A percentile compares a stretch with the other conserved stretches of the same genome.
Conservation (phyloP, 2,329 filamentous ascomycete genomes). For the Botrytis porri region DNA sequence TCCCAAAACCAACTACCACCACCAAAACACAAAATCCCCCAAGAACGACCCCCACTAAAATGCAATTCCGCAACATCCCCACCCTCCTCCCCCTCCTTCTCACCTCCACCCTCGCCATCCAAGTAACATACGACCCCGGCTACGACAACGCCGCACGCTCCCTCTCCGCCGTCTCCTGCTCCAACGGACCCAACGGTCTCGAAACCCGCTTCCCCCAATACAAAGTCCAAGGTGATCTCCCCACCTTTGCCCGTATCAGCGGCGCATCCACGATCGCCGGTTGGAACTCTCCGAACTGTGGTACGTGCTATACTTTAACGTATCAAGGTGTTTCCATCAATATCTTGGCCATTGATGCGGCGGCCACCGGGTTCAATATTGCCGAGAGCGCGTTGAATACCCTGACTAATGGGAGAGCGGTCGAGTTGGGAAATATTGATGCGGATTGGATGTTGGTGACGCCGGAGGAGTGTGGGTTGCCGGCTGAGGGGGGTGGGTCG, state of each 20-base stretch:
- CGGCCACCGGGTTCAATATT: conserved; percentile 54
- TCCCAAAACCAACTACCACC: not conserved
- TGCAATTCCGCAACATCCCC: conserved; percentile 45
- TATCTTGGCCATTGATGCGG: conserved; percentile 55
- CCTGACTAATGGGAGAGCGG: conserved; percentile 52
- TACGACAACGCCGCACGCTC: conserved; percentile 62
- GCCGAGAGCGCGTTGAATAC: conserved; percentile 53
- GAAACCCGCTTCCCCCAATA: conserved; percentile 47
- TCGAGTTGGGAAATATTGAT: conserved; percentile 50
- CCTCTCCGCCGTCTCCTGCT: conserved; percentile 60
- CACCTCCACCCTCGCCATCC: conserved; percentile 40
- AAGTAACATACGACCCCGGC: conserved; percentile 69
- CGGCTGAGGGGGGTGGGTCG: not conserved
- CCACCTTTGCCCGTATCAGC: conserved; percentile 54
- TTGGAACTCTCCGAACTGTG: conserved; percentile 55
- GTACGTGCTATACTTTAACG: conserved; percentile 55
- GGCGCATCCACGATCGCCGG: conserved; percentile 50
- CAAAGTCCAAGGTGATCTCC: conserved; percentile 51
- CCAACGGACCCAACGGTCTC: conserved; percentile 65
- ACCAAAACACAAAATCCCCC: not conserved
- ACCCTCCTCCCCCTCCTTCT: conserved; percentile 40
- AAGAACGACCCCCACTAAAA: conserved; percentile 33
- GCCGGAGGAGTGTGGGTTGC: conserved; percentile 44
- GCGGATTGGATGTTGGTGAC: conserved; percentile 48
- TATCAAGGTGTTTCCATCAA: conserved; percentile 52